Evolutionary conservation across 192 early-diverging fungal genomes (phyloP), one percentile per base, ranked within the genome.

Genomic region (Coemansia sp.): DNA sequence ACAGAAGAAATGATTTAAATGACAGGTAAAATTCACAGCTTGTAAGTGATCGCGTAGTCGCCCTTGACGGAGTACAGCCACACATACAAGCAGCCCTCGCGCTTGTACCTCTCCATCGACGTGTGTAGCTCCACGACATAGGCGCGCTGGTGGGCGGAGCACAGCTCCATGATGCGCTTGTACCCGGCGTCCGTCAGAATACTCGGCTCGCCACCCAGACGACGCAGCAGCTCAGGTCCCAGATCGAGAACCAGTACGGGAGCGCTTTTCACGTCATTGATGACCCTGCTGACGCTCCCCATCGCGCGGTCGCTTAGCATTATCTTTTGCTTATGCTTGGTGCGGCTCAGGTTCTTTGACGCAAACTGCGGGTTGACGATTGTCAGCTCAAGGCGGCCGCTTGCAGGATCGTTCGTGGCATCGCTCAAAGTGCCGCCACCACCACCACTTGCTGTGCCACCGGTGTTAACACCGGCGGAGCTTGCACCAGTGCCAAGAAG

Each of bases 11-110:
- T 14, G 12, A 6, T 41, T 14, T 46, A 55, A n/a, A n/a, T n/a
- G n/a, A n/a, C n/a, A n/a, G n/a, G n/a, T n/a, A 57, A 48, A 38
- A 71, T 16, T 53, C 24, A 77, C 38, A 88, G 71, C 51, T 85
- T 78, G 63, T 89, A 92, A 9, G 88, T 76, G 18, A 87, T 69
- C 9, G 86, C 85, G 64, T 75, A 85, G 43, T 92, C 88, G 75
- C 88, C 88, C 53, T 86, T 85, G 56, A 87, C 84, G 0, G 89
- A 88, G 71, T 92, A 91, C 18, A 92, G 69, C 91, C 91, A 92
- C 9, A 92, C 83, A 67, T 84, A 88, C 41, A 66, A 61, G 21
- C 76, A 75, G 1, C 71, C 73, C 33, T 83, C 72, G n/a, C 77
- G 71, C 14, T 49, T 56, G 15, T 74, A 69, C 10, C 69, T 64